Conservation (phyloP, 2,329 filamentous ascomycete genomes). For the Pseudogymnoascus sp. region DNA sequence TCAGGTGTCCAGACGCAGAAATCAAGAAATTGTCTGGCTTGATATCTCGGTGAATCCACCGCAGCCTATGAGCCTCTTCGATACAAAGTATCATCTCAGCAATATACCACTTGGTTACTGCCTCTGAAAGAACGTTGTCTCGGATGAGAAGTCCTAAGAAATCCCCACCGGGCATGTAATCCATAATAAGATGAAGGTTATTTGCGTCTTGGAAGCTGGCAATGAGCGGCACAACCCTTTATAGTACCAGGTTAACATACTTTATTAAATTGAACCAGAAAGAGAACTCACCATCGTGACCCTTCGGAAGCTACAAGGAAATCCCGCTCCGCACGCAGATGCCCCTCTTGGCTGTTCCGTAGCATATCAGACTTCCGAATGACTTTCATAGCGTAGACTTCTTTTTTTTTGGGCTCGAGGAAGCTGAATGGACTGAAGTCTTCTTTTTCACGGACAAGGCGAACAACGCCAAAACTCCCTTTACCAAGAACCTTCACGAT, state of each 20-base stretch:
- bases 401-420: slow-evolving; percentile 31
- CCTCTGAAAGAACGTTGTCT: slow-evolving; percentile 73
- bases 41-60: slow-evolving; percentile 89
- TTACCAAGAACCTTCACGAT: slow-evolving; percentile 76
- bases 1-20: slow-evolving; percentile 77
- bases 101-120: slow-evolving; percentile 74
- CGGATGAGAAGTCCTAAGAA: slow-evolving; percentile 81
- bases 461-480: slow-evolving; percentile 89
- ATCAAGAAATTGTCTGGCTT: slow-evolving; percentile 98
- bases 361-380: slow-evolving; percentile 93
- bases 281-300: slow-evolving; percentile 57
- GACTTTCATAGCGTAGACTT: slow-evolving; percentile 92
- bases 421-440: slow-evolving; percentile 19
- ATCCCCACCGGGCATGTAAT: slow-evolving; percentile 95
- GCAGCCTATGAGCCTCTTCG: slow-evolving; percentile 79
- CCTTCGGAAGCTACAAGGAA: slow-evolving; percentile 82
- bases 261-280: neutral
- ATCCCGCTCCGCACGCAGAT: slow-evolving; percentile 82
- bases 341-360: slow-evolving; percentile 81
- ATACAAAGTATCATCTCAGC: slow-evolving; percentile 95
- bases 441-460: slow-evolving; percentile 65
- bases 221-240: slow-evolving; percentile 74
- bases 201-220: slow-evolving; percentile 80
- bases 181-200: slow-evolving; percentile 90
- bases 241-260: slow-evolving; percentile 11